These are phyloP conservation scores for Lantana camara DNA, from an alignment of 257 asterid genomes.

Conservation along the genomic window DNA sequence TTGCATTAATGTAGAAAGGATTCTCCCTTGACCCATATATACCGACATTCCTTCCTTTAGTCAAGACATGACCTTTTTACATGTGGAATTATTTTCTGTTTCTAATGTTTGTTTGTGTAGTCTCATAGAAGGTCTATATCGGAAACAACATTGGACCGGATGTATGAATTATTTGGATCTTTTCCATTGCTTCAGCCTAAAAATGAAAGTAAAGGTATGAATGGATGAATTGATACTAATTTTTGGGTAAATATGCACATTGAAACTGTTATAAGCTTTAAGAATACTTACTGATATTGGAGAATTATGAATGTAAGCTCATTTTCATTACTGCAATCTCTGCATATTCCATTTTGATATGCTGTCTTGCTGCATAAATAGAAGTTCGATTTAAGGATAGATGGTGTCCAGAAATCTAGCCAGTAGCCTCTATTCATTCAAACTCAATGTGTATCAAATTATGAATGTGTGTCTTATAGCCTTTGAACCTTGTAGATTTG, in stretches of 20 bases:
- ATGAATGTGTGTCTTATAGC: too few species aligned
- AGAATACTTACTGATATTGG: neutral
- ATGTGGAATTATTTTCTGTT: constrained; percentile 19
- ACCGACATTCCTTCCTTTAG: neutral
- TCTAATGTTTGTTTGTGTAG: constrained; percentile 41
- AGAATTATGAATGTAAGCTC: neutral
- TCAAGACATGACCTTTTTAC: neutral
- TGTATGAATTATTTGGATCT: constrained; percentile 69
- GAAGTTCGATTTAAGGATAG: too few species aligned
- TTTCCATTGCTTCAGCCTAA: constrained; percentile 56
- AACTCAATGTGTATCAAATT: too few species aligned
- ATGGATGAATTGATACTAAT: neutral
- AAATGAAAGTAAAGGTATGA: constrained; percentile 62
- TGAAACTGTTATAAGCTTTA: neutral
- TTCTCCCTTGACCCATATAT: neutral
- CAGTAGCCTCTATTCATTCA: too few species aligned
- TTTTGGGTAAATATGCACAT: neutral
- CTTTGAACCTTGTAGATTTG: too few species aligned
- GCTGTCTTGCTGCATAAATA: too few species aligned
- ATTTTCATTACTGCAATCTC: too few species aligned
- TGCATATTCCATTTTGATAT: too few species aligned
- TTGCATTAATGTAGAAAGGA: neutral
- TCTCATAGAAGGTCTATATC: constrained; percentile 71
- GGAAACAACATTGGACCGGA: constrained; percentile 65
- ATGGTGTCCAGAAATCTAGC: too few species aligned